Percentiles rank a stretch among this genome's conserved stretches.
These are phyloP conservation scores for Capsella bursapastoris DNA, from an alignment of 345 rosid species.

Conservation along the genomic window DNA sequence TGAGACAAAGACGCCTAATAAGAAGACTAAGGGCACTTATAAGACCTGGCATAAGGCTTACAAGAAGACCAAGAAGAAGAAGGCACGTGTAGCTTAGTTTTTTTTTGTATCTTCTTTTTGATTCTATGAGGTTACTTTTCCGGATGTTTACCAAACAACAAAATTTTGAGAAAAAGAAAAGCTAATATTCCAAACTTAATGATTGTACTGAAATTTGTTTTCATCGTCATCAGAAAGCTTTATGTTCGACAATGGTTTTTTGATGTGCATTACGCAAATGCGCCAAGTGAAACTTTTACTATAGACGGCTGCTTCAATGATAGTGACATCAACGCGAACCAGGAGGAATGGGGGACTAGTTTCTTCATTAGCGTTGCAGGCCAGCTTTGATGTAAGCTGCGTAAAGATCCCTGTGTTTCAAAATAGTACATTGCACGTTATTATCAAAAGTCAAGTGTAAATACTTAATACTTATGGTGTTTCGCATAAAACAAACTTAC, in stretches of 20 bases:
- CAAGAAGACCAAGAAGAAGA: slow-evolving; percentile 52
- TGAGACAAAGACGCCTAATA: slow-evolving; percentile 33
- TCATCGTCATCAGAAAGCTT: slow-evolving; percentile 18
- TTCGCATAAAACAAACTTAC: slow-evolving; percentile 52
- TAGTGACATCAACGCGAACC: slow-evolving; percentile 23
- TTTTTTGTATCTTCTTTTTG: background rate
- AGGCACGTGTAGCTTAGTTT: slow-evolving; percentile 30
- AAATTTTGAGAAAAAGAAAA: slow-evolving; percentile 1
- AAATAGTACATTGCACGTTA: background rate
- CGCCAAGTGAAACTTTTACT: background rate
- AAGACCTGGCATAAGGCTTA: slow-evolving; percentile 45
- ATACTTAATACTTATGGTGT: background rate
- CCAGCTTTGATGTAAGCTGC: slow-evolving; percentile 90
- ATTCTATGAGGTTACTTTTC: slow-evolving; percentile 4
- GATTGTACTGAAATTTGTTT: background rate
- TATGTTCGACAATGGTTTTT: background rate
- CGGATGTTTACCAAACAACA: slow-evolving; percentile 6
- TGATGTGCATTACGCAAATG: slow-evolving; percentile 21
- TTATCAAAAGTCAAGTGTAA: background rate
- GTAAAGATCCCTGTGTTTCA: slow-evolving; percentile 85
- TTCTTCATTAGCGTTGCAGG: slow-evolving; percentile 57
- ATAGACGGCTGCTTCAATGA: slow-evolving; percentile 28
- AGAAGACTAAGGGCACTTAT: slow-evolving; percentile 39
- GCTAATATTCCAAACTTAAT: slow-evolving; percentile 7
- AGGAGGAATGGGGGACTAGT: slow-evolving; percentile 9